A percentile compares a stretch with the other conserved stretches of the same genome.
phyloP scores from a whole-genome alignment of 306 rosid genomes.

The Cucurbita ficifolia region DNA sequence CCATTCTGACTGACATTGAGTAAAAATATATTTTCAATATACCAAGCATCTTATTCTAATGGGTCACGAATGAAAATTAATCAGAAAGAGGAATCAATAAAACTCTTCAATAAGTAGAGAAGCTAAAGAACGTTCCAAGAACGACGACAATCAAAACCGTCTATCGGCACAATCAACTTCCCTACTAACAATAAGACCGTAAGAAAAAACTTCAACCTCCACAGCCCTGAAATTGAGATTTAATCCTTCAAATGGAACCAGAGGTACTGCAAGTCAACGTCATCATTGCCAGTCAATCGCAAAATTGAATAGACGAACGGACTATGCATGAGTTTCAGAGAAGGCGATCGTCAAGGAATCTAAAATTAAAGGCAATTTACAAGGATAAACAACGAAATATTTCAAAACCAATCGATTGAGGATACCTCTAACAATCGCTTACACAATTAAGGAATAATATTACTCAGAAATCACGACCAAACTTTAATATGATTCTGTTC shows the following conservation, averaged over 20 bases:
- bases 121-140: not conserved
- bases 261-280: not conserved
- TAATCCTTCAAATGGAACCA: not conserved
- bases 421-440: not conserved
- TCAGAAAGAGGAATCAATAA: not conserved
- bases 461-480: not conserved
- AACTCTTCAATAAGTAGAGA: not conserved
- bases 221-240: not conserved
- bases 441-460: not conserved
- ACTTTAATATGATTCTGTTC: conserved; percentile 1
- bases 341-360: not conserved
- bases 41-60: conserved; percentile 8
- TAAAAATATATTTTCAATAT: conserved; percentile 14
- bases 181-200: not conserved
- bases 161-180: not conserved
- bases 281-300: not conserved
- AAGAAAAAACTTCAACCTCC: not conserved
- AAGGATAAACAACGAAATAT: not conserved
- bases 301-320: not conserved
- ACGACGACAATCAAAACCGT: not conserved
- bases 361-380: not conserved
- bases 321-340: not conserved
- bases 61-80: not conserved
- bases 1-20: conserved; percentile 59
- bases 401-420: not conserved